These are phyloP conservation scores for Trichoderma citrinoviride DNA, from an alignment of 2,329 filamentous ascomycete genomes.

Conservation along the genomic window DNA sequence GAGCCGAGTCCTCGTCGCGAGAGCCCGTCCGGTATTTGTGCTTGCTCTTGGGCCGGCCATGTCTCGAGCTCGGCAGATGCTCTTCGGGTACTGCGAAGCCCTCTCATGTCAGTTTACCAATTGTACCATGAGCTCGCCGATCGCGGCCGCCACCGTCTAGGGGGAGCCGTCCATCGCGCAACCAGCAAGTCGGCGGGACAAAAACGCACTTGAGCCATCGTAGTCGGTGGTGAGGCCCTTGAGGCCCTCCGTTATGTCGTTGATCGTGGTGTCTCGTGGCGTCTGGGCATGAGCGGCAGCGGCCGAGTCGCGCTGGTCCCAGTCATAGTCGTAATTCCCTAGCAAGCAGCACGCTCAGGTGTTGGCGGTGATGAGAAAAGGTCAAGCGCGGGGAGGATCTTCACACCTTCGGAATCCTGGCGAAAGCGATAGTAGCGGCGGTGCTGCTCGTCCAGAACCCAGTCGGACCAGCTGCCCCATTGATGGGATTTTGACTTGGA, in stretches of 20 bases:
- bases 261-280: conserved; percentile 22
- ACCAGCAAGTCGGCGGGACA: not conserved
- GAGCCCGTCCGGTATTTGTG: conserved; percentile 21
- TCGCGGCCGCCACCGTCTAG: not conserved
- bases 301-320: conserved; percentile 19
- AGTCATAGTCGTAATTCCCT: conserved; percentile 27
- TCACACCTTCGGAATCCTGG: conserved; percentile 29
- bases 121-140: not conserved
- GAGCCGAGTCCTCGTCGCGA: conserved; percentile 15
- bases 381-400: conserved; percentile 10
- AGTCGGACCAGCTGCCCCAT: conserved; percentile 32
- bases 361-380: conserved; percentile 12
- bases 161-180: not conserved
- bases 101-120: conserved; percentile 1
- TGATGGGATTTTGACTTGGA: conserved; percentile 30
- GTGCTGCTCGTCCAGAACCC: conserved; percentile 27
- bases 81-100: conserved; percentile 15
- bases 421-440: conserved; percentile 29
- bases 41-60: conserved; percentile 21
- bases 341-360: not conserved
- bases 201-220: conserved; percentile 19
- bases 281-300: conserved; percentile 22
- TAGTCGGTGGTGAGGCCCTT: conserved; percentile 16
- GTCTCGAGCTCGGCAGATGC: conserved; percentile 13
- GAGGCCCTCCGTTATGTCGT: conserved; percentile 18